Evolutionary conservation across 1,284 basidiomycete genomes (phyloP).

Genomic region (Butyriboletus appendiculatus): DNA sequence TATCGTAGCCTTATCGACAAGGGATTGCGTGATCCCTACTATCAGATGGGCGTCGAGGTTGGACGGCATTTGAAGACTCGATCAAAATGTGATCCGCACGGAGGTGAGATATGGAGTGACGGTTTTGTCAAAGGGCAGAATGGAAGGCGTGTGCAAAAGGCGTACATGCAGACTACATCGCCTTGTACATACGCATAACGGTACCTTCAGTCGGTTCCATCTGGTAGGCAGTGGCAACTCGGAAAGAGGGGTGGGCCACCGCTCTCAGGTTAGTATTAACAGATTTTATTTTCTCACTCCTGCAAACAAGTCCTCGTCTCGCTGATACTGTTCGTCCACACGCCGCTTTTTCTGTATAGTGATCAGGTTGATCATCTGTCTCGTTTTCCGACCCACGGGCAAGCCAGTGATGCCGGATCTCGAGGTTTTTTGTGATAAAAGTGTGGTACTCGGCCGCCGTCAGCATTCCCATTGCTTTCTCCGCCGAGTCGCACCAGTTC

Average conservation of each 20-base stretch:
- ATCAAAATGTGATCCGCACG: constrained; percentile 23
- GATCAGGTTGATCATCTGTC: background rate
- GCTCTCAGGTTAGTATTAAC: background rate
- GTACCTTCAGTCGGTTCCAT: background rate
- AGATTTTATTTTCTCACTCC: background rate
- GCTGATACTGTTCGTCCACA: too few species aligned
- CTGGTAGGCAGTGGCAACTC: background rate
- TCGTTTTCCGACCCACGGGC: background rate
- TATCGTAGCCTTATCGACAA: constrained; percentile 12
- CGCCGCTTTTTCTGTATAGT: background rate
- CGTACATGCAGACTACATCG: constrained; percentile 6
- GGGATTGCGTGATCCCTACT: constrained; percentile 10
- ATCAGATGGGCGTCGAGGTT: background rate
- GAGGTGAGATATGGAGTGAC: constrained; percentile 10
- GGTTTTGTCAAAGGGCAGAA: constrained; percentile 5
- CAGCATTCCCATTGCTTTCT: constrained; percentile 1
- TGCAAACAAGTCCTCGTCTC: background rate
- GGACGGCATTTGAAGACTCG: background rate
- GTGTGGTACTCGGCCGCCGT: background rate
- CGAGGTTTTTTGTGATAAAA: background rate
- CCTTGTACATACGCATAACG: constrained; percentile 6
- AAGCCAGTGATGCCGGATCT: background rate
- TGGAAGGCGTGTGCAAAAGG: constrained; percentile 21
- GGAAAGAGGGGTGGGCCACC: background rate
- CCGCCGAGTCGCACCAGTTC: constrained; percentile 14